A percentile compares a stretch with the other conserved stretches of the same genome.
These are phyloP conservation scores for Solanum chilense DNA, from an alignment of 257 asterid species.

Conservation along the genomic window DNA sequence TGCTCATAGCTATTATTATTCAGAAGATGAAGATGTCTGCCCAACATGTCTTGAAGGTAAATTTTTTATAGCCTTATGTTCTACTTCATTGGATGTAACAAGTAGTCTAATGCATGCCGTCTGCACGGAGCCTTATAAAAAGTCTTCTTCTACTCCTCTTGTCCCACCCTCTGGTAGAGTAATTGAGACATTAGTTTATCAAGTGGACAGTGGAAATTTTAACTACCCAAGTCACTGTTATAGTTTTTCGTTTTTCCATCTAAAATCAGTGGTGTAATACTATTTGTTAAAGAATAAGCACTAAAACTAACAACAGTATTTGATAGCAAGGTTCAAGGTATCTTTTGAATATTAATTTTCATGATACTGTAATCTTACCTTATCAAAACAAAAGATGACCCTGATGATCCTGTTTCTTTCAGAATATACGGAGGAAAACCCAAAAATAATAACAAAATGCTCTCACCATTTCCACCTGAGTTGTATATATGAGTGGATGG, in stretches of 20 bases:
- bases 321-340: not conserved
- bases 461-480: conserved; percentile 94
- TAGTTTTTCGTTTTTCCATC: not conserved
- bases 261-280: not conserved
- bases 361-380: not conserved
- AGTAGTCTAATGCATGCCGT: not conserved
- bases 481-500: conserved; percentile 99
- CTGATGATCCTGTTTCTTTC: conserved; percentile 15
- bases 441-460: conserved; percentile 74
- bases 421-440: conserved; percentile 80
- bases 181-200: not conserved
- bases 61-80: not conserved
- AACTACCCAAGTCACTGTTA: not conserved
- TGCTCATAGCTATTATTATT: conserved; percentile 53
- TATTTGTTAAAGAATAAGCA: not conserved
- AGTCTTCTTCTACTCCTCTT: not conserved
- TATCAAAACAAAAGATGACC: not conserved
- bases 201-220: not conserved
- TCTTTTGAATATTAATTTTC: not conserved
- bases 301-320: not conserved
- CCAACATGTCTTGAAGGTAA: conserved; percentile 97
- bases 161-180: not conserved
- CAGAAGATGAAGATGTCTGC: conserved; percentile 90
- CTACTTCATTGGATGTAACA: not conserved
- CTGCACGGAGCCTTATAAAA: not conserved